Base-by-base conservation (phyloP, 2,329 filamentous ascomycete genomes). In the Penicillium sp. region DNA sequence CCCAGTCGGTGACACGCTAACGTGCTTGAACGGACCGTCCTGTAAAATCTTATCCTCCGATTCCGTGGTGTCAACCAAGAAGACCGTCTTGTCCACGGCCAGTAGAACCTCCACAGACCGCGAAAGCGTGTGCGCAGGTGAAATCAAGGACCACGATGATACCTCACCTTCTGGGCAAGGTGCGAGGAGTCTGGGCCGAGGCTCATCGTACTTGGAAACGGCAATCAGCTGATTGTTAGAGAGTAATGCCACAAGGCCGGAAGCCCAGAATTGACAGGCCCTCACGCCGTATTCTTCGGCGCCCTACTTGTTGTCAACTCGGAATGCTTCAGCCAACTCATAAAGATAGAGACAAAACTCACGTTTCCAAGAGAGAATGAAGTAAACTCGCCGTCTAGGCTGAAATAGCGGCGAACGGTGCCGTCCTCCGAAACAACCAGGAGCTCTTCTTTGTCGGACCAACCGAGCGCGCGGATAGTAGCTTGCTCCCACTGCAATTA, bases 361-460 rank as follows among this genome's bases (percentile, higher is more conserved):
- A 81, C 83, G 71, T 95, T 87, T 48, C 92, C 94, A 0, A 99
- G 79, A 1, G 89, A 92, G 71, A 97, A 99, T 52, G 95, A 92
- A 14, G 87, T 90, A 68, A 99, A 99, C 68, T 97, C 92, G 56
- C 88, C 90, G 69, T 96, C 89, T n/a, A 99, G 76, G 65, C 94
- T 89, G 69, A 91, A 85, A 67, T 92, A 96, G 70, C 90, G 94
- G 54, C 92, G 82, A 39, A 97, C 92, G 1, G 86, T 92, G 22
- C 94, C 94, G 66, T 99, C 92, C 47, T 88, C 83, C 9, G 91
- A 90, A 46, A 97, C 85, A 0, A 96, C 88, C 4, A 99, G 77
- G 42, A 99, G 80, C 68, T 89, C 88, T 78, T 99, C 94, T 59
- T 96, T 90, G 65, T 96, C 92, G 18, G 92, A 96, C 94, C 94